Evolutionary conservation across 805 yeast genomes (phyloP), one percentile per base, ranked within the genome.

Genomic region (Pichia nakasei): DNA sequence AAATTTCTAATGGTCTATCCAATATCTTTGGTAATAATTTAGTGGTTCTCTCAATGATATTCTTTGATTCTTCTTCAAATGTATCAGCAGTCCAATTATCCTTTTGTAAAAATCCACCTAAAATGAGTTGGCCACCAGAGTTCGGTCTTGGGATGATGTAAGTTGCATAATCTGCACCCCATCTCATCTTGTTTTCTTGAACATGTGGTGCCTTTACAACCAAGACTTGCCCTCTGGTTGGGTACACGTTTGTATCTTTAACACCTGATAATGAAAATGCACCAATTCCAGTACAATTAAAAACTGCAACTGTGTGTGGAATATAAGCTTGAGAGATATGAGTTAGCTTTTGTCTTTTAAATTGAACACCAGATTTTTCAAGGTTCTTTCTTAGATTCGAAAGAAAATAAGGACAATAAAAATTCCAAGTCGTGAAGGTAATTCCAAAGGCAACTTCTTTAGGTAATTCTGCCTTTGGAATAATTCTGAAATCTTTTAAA

Each of bases 211-310:
- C 85, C 47, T 68, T 71, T 19, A 83, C 69, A 8, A 82, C 78
- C 15, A 82, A 80, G 19, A 84, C 86, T 56, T 85, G 93, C 3
- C 94, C 94, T 45, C 94, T 67, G 1, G 84, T 76, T 4, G 94
- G 89, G 51, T 78, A 82, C 17, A 80, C 72, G 1, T 64, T 61
- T 6, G 64, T 48, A 52, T 85, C 94, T 17, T 65, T 61, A 17
- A 82, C 85, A 11, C 89, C 91, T 8, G 78, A 78, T 7, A 85
- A 63, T 2, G 58, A 56, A 37, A 65, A 66, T 1, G 91, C 83
- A 12, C 87, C 84, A 18, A 81, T 64, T 7, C 93, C 94, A 0
- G 86, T 70, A 59, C 94, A 84, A 55, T 84, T 85, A 69, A 83
- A 80, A 9, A 82, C 80, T 2, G 60, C 66, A 34, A 66, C 57